These are phyloP conservation scores for Grammothele lineata DNA, from an alignment of 768 basidiomycete species.

Conservation along the genomic window DNA sequence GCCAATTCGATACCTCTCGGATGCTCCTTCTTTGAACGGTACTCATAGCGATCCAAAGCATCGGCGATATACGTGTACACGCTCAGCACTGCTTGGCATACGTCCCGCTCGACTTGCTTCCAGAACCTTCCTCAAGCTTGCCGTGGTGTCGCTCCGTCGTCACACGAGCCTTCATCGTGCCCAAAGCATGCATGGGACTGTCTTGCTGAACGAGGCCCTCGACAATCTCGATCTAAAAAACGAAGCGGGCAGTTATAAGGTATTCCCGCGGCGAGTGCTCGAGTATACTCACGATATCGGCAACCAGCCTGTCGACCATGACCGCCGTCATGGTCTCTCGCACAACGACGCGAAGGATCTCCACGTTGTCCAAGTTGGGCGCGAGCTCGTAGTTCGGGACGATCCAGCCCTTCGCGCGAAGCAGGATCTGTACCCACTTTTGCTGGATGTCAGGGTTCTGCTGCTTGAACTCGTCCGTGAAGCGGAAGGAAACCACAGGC, in stretches of 20 bases:
- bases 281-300: constrained; percentile 54
- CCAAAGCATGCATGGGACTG: constrained; percentile 51
- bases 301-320: constrained; percentile 48
- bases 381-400: constrained; percentile 60
- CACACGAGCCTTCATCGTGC: constrained; percentile 31
- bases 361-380: constrained; percentile 43
- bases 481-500: constrained; percentile 50
- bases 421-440: constrained; percentile 49
- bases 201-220: constrained; percentile 47
- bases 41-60: too few species aligned
- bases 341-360: constrained; percentile 63
- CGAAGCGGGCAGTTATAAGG: neutral
- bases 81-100: constrained; percentile 63
- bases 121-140: constrained; percentile 44
- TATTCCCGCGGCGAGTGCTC: constrained; percentile 1
- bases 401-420: constrained; percentile 51
- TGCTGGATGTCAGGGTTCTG: constrained; percentile 56
- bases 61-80: too few species aligned
- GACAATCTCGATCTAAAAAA: constrained; percentile 55
- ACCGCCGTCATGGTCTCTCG: constrained; percentile 51
- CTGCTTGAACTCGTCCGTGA: constrained; percentile 49
- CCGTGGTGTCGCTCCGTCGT: constrained; percentile 40
- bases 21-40: too few species aligned
- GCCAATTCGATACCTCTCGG: too few species aligned
- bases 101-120: constrained; percentile 50